A percentile compares a stretch with the other conserved stretches of the same genome.
Conservation (phyloP, 768 basidiomycete species). For the Trametes maxima region DNA sequence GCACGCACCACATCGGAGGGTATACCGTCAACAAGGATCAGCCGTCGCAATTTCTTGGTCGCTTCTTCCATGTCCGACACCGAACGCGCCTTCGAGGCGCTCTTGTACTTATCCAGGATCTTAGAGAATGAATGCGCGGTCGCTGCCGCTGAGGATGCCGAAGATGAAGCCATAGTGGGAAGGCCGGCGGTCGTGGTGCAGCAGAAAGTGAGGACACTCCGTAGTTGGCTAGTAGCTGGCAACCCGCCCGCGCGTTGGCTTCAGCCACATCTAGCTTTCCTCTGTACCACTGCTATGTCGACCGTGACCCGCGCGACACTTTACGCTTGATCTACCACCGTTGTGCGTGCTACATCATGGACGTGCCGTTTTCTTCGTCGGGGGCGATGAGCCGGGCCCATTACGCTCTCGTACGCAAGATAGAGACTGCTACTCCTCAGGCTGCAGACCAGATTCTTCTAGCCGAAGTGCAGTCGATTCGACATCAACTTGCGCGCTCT, state of each 20-base stretch:
- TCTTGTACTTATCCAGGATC: conserved; percentile 70
- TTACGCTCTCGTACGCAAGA: conserved; percentile 71
- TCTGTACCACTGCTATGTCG: background rate
- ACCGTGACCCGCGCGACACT: background rate
- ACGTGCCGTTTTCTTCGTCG: conserved; percentile 78
- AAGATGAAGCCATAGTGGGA: conserved; percentile 18
- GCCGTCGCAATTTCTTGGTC: conserved; percentile 80
- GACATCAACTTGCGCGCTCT: conserved; percentile 52
- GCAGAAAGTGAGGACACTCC: conserved; percentile 1
- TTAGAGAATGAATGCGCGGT: conserved; percentile 81
- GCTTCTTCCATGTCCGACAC: conserved; percentile 75
- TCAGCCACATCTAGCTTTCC: conserved; percentile 11
- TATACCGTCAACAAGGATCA: conserved; percentile 91
- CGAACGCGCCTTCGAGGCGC: conserved; percentile 62
- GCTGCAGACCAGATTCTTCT: conserved; percentile 63
- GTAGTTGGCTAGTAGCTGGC: conserved; percentile 15
- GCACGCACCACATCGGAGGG: conserved; percentile 71
- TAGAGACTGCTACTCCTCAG: conserved; percentile 66
- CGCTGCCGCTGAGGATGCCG: conserved; percentile 32
- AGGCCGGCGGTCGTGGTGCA: conserved; percentile 8
- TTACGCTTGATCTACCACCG: background rate
- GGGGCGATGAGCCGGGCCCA: conserved; percentile 77
- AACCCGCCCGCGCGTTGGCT: conserved; percentile 2
- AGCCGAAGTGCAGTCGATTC: conserved; percentile 59
- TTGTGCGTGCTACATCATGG: conserved; percentile 45